Evolutionary conservation across 345 rosid species (phyloP).

Genomic region (Firmiana major): DNA sequence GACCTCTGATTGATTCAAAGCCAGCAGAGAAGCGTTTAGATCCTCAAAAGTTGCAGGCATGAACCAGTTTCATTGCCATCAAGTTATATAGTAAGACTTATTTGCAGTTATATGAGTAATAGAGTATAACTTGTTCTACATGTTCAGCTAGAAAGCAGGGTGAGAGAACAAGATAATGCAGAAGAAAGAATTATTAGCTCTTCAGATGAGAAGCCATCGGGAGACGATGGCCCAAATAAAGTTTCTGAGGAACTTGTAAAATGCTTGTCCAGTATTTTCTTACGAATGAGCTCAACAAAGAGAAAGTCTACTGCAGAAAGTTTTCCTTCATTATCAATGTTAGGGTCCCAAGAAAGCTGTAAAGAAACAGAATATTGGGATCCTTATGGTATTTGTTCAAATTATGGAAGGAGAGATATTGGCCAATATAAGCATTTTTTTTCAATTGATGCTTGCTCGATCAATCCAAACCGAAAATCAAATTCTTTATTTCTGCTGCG

Average conservation of each 20-base stretch:
- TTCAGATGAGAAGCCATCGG: conserved; percentile 22
- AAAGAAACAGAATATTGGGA: conserved; percentile 35
- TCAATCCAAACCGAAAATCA: conserved; percentile 45
- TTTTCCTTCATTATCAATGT: conserved; percentile 28
- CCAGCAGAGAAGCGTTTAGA: conserved; percentile 39
- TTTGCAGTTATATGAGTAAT: conserved; percentile 11
- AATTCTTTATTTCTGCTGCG: conserved; percentile 54
- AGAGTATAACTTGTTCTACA: conserved; percentile 3
- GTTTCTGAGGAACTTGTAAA: conserved; percentile 63
- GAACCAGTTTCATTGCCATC: neutral
- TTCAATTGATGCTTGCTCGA: conserved; percentile 47
- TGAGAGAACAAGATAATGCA: conserved; percentile 33
- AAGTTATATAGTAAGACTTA: neutral
- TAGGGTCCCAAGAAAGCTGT: conserved; percentile 25
- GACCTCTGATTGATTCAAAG: conserved; percentile 28
- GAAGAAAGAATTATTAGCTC: conserved; percentile 29
- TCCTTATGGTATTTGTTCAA: conserved; percentile 55
- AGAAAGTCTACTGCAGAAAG: conserved; percentile 28
- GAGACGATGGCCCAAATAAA: conserved; percentile 48
- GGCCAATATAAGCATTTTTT: conserved; percentile 58
- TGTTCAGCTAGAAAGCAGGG: conserved; percentile 40
- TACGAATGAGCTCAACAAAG: conserved; percentile 53
- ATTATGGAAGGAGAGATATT: conserved; percentile 49
- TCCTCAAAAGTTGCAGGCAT: conserved; percentile 43
- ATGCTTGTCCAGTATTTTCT: conserved; percentile 58